These are phyloP conservation scores for Gaultheria prostrata DNA, from an alignment of 148 eudicot species.

Conservation along the genomic window DNA sequence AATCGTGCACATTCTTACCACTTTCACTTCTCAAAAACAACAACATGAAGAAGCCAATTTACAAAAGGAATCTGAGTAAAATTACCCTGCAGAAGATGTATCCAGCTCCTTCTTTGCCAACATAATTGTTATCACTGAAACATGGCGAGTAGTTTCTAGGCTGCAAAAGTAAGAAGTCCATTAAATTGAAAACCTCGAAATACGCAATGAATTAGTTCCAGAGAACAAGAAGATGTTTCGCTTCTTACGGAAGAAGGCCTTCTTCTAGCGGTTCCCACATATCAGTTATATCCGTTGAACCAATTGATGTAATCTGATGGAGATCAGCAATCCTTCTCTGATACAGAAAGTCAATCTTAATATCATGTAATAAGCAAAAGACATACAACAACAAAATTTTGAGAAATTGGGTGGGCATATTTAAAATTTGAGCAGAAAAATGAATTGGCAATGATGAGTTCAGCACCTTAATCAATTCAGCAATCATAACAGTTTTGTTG, in stretches of 20 bases:
- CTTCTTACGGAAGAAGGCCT: slow-evolving; percentile 62
- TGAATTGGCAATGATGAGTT: not conserved
- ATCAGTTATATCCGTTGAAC: slow-evolving; percentile 65
- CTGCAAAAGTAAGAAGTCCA: slow-evolving; percentile 29
- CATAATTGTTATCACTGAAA: slow-evolving; percentile 62
- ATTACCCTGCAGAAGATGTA: slow-evolving; percentile 56
- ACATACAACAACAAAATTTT: not conserved
- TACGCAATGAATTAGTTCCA: not conserved
- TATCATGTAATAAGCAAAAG: not conserved
- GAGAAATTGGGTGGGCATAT: not conserved
- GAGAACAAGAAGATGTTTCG: slow-evolving; percentile 5
- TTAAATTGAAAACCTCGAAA: not conserved
- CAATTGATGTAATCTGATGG: slow-evolving; percentile 53
- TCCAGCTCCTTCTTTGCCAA: slow-evolving; percentile 62
- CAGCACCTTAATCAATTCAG: slow-evolving; percentile 63
- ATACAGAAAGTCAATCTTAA: not conserved
- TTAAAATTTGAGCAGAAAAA: not conserved
- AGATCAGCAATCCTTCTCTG: slow-evolving; percentile 68
- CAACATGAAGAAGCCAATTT: not conserved
- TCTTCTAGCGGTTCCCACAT: slow-evolving; percentile 72
- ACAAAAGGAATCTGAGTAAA: not conserved
- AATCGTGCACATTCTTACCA: not conserved
- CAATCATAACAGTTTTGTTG: slow-evolving; percentile 71
- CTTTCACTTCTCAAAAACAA: not conserved
- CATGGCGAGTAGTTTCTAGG: slow-evolving; percentile 72